Base-by-base conservation (phyloP, 148 eudicot species). In the Fallopia convolvulus region DNA sequence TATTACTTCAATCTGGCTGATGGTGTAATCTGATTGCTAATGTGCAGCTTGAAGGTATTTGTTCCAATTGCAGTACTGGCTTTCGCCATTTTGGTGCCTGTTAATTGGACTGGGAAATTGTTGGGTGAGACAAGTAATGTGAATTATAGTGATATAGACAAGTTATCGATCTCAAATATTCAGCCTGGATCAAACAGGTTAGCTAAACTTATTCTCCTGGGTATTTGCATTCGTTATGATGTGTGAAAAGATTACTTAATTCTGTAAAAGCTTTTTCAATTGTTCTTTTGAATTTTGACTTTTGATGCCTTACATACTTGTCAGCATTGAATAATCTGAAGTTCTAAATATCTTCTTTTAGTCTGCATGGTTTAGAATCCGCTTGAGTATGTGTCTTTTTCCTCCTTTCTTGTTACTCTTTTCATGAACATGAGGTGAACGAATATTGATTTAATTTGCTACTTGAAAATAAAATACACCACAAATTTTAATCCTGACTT, bases 11-110 rank as follows among this genome's bases (percentile, higher is more conserved):
- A 14, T 58, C 30, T 58, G 30, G 26, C 65, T 58, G 65, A 58
- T 66, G 7, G 11, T 66, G 42, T 66, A 66, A 5, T 32, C 44
- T 33, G 72, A 33, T 66, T 66, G 41, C 72, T 36, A 61, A 68
- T 80, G 11, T 87, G 89, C 98, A 96, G 99, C 65, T 88, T 96
- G 92, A 96, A 96, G 81, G 90, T 96, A 79, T 96, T 96, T 89
- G 94, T 91, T 80, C 99, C 99, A 5, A 93, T 93, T 60, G 79
- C 97, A 47, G 47, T 83, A 72, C 89, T 96, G 55, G 90, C 98
- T 80, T 93, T 93, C 86, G 86, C 78, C 47, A 90, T 96, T 56
- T 76, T 96, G 86, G 84, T 96, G 52, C 99, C 99, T 74, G 92
- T 96, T 72, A 96, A 96, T 85, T 92, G 85, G 88, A 93, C 97